A percentile compares a stretch with the other conserved stretches of the same genome.
These are phyloP conservation scores for Iodosphaeria phyllophila DNA, from an alignment of 2,329 filamentous ascomycete genomes.

Conservation along the genomic window DNA sequence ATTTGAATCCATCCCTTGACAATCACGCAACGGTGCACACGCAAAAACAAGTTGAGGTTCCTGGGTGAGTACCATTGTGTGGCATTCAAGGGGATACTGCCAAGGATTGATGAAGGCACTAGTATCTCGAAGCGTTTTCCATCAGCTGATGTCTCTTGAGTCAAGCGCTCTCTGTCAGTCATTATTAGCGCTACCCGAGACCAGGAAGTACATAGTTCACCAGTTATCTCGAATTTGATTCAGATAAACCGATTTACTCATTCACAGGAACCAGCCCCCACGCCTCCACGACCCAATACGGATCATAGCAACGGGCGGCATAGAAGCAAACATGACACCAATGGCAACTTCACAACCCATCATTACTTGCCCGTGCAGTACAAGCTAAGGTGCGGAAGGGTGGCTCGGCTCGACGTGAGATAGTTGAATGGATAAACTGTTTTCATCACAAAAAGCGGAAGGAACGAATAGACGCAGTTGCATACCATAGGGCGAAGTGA, in stretches of 20 bases:
- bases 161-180: too few relatives aligned
- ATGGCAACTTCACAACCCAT: conserved; percentile 58
- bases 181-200: too few relatives aligned
- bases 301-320: conserved; percentile 25
- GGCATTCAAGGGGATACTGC: too few relatives aligned
- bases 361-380: conserved; percentile 32
- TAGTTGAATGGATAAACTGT: conserved; percentile 66
- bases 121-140: too few relatives aligned
- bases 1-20: too few relatives aligned
- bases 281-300: conserved; percentile 37
- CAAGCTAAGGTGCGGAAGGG: conserved; percentile 51
- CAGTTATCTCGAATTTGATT: conserved; percentile 11
- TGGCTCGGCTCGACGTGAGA: conserved; percentile 45
- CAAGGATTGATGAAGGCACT: too few relatives aligned
- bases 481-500: conserved; percentile 1
- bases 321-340: conserved; percentile 42
- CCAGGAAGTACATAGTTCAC: too few relatives aligned
- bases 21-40: too few relatives aligned
- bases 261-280: conserved; percentile 39
- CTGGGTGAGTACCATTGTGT: too few relatives aligned
- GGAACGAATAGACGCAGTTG: conserved; percentile 1
- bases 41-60: too few relatives aligned
- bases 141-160: too few relatives aligned
- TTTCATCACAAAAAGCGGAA: conserved; percentile 29
- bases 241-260: conserved; percentile 57